Evolutionary conservation across 768 basidiomycete genomes (phyloP).

Genomic region (Termitomyces sp.): DNA sequence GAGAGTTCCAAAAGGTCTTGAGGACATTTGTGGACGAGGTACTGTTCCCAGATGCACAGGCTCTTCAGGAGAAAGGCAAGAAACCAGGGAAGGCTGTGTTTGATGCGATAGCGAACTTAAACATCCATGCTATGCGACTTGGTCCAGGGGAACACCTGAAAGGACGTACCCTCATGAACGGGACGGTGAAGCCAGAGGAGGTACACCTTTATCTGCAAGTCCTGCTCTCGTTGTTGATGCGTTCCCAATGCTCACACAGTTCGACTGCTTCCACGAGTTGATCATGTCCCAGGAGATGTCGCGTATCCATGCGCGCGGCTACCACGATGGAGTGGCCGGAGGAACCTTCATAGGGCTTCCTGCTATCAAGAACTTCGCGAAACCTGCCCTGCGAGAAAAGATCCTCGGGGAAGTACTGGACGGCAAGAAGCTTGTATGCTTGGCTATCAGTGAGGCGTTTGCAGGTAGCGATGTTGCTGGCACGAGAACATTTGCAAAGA

Average conservation of each 20-base stretch:
- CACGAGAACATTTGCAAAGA: constrained; percentile 56
- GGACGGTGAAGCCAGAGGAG: constrained; percentile 14
- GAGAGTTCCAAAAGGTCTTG: constrained; percentile 13
- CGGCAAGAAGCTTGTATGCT: constrained; percentile 67
- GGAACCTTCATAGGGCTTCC: constrained; percentile 71
- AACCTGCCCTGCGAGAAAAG: constrained; percentile 43
- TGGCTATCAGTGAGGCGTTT: constrained; percentile 76
- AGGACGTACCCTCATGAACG: constrained; percentile 13
- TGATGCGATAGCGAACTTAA: constrained; percentile 12
- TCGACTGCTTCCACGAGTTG: constrained; percentile 56
- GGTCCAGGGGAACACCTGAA: constrained; percentile 15
- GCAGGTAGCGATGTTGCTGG: constrained; percentile 70
- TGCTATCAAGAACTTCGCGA: constrained; percentile 41
- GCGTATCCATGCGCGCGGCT: constrained; percentile 56
- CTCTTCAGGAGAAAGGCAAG: constrained; percentile 15
- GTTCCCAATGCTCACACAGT: constrained; percentile 38
- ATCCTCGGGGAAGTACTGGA: constrained; percentile 48
- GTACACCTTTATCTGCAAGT: background rate
- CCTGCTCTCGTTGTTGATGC: background rate
- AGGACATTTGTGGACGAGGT: constrained; percentile 15
- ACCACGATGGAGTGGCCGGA: constrained; percentile 62
- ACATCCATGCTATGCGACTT: constrained; percentile 16
- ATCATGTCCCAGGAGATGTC: constrained; percentile 64
- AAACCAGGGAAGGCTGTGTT: constrained; percentile 12
- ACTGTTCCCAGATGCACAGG: constrained; percentile 16